Evolutionary conservation across 306 rosid genomes (phyloP), one percentile per base, ranked within the genome.

Genomic region (Canavalia ensiformis): DNA sequence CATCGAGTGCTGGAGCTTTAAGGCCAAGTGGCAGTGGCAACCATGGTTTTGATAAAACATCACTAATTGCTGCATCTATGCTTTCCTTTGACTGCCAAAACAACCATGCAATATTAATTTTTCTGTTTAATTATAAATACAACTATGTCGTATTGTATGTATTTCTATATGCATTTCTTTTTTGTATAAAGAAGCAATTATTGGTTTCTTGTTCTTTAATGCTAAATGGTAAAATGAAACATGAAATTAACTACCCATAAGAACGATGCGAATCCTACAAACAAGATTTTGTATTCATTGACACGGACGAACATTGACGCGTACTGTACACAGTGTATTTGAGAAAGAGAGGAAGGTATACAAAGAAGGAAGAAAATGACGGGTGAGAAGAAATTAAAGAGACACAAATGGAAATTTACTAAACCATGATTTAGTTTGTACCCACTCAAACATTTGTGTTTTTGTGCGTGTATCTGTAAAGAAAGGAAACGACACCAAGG

Each of bases 1-100:
- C 81, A 18, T 93, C 99, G 42, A 84, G 63, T 1, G 89, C 84
- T 5, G 99, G 98, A 81, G 97, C 93, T 80, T 90, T 95, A 41
- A 95, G 90, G 5, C 99, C 97, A 42, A 95, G 90, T 10, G 99
- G 98, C 49, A 95, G 92, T 29, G 99, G 98, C 66, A 90, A 88
- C 97, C 97, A 88, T 37, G 99, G 99, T 77, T 90, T 91, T 63
- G 90, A 82, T 80, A 95, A 82, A 68, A 82, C 94, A 76, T 93
- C 99, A 82, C 98, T 94, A 29, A 95, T 88, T 0, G 98, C 96
- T 52, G 94, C 92, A 76, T 95, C 99, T 79, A 95, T 60, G 74
- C 98, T 93, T 80, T 95, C 99, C 84, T 93, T 93, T 62, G 99
- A 90, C 99, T 95, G 95, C 59, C 1, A 62, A 70, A 28, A 46